phyloP scores from a whole-genome alignment of 169 alveolate species.

The Eimeria falciformis region DNA sequence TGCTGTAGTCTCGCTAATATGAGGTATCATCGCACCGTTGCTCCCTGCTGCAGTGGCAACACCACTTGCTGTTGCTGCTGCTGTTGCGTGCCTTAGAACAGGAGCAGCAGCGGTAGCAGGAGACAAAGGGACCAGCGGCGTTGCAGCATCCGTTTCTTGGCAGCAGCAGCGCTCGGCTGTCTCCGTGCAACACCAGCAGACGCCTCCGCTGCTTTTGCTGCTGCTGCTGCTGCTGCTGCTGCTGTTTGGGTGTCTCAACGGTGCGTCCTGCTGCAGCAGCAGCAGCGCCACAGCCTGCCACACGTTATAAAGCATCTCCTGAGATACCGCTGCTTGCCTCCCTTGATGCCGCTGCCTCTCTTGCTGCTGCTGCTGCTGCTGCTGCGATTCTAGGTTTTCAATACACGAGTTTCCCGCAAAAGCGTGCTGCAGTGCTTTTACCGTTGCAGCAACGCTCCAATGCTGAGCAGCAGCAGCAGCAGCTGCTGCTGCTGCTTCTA shows the following conservation, averaged over 20 bases:
- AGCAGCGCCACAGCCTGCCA: conserved; percentile 47
- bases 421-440: conserved; percentile 10
- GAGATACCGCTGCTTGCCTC: neutral
- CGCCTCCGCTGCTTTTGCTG: conserved; percentile 33
- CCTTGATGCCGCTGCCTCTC: neutral
- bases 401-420: neutral
- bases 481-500: conserved; percentile 35
- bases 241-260: neutral
- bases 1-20: neutral
- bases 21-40: too few species aligned
- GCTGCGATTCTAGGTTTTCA: neutral
- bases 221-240: conserved; percentile 19
- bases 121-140: neutral
- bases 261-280: conserved; percentile 42
- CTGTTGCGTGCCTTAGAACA: too few species aligned
- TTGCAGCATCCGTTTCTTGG: conserved; percentile 27
- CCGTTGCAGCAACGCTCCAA: conserved; percentile 14
- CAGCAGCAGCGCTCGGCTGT: conserved; percentile 20
- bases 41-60: neutral
- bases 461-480: conserved; percentile 65
- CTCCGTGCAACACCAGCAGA: conserved; percentile 43
- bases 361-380: neutral
- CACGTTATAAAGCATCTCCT: conserved; percentile 32
- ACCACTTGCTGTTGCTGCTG: neutral
- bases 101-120: conserved; percentile 15